Base-by-base conservation (phyloP, 352 stramenopile genomes). In the Phytophthora cactorum region DNA sequence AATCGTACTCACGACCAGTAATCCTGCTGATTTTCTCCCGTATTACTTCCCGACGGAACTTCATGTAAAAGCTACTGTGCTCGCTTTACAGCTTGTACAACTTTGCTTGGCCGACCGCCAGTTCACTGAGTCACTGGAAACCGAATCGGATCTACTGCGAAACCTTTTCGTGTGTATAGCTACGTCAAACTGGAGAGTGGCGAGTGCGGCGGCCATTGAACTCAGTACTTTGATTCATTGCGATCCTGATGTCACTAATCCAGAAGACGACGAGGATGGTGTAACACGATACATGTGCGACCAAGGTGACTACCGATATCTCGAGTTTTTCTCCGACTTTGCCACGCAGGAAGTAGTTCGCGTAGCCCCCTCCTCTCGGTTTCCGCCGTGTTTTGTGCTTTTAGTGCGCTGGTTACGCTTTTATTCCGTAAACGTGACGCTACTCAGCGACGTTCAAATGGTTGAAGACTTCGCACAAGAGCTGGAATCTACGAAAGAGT, bases 341-440 rank as follows among this genome's bases (percentile, higher is more conserved):
- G 38, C 54, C 15, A 32, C 27, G 6, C 65, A 64, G 11, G 29
- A 32, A 6, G n/a, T 44, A 0, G 53, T 59, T 53, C n/a, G 6
- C 9, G 8, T 68, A n/a, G 50, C 52, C 14, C 59, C 65, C 9
- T 12, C 52, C 1, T 66, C 44, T 34, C 31, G 52, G 7, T 67
- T 77, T 3, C 63, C 73, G 2, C 49, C 66, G 9, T 55, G 56
- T n/a, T 81, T 77, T 31, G 25, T 76, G 10, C 38, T 81, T 12
- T 60, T 78, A 14, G 15, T 58, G 2, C 43, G 52, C 8, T 81
- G 73, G 73, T 11, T 77, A 12, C 70, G 59, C 5, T 81, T 72
- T 52, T 81, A 77, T 38, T 70, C 70, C 2, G 52, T 59, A 11
- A 74, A 78, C 32, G 60, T 76, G 15, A 36, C 28, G 28, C 28